Evolutionary conservation across 2,329 filamentous ascomycete species (phyloP).

Genomic region (Lecanicillium sp.): DNA sequence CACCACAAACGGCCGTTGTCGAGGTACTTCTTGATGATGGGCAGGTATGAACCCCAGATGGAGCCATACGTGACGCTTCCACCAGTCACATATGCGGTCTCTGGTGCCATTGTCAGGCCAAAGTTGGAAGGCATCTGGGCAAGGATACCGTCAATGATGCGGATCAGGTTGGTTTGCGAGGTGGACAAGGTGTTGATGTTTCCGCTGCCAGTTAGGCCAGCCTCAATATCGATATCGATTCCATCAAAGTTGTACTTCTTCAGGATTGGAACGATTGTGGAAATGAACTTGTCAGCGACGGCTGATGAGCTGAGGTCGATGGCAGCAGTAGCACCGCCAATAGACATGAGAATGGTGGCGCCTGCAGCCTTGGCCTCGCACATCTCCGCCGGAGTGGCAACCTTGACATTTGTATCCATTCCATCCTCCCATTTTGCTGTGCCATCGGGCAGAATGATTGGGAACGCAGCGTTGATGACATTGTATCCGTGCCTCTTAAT

Average conservation of each 20-base stretch:
- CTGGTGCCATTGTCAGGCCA: slow-evolving; percentile 47
- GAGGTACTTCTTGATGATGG: slow-evolving; percentile 32
- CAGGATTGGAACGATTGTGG: slow-evolving; percentile 30
- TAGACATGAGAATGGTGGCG: slow-evolving; percentile 29
- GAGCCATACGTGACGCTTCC: slow-evolving; percentile 26
- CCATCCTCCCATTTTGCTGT: slow-evolving; percentile 28
- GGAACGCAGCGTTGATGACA: slow-evolving; percentile 30
- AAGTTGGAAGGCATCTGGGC: slow-evolving; percentile 49
- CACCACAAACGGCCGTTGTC: slow-evolving; percentile 32
- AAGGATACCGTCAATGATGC: slow-evolving; percentile 31
- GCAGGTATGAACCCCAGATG: slow-evolving; percentile 31
- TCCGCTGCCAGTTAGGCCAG: slow-evolving; percentile 26
- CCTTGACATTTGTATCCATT: slow-evolving; percentile 27
- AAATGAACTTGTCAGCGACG: slow-evolving; percentile 30
- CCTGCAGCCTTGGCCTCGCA: slow-evolving; percentile 29
- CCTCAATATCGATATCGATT: slow-evolving; percentile 31
- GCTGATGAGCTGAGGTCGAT: slow-evolving; percentile 27
- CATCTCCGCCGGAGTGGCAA: slow-evolving; percentile 27
- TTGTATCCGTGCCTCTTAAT: slow-evolving; percentile 29
- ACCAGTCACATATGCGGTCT: slow-evolving; percentile 32
- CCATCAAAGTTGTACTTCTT: slow-evolving; percentile 32
- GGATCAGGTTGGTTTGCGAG: slow-evolving; percentile 29
- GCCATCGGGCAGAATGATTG: slow-evolving; percentile 28
- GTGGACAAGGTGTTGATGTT: slow-evolving; percentile 26
- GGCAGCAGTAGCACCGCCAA: slow-evolving; percentile 28